Base-by-base conservation (phyloP, 129 eudicot genomes). In the Flaveria brownii region DNA sequence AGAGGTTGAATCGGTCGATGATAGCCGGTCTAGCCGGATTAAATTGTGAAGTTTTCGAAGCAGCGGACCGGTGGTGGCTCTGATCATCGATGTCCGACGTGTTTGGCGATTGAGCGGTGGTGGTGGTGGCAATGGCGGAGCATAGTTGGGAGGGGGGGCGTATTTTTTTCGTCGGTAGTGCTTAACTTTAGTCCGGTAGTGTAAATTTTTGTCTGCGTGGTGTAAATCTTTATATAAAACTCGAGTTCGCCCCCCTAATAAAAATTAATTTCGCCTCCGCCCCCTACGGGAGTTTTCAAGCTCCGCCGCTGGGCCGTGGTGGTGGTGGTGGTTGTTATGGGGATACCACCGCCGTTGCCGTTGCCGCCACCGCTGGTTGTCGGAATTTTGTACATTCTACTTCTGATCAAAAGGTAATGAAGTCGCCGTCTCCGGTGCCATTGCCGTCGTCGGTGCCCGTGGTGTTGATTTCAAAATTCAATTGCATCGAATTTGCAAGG, bases 1-100 rank as follows among this genome's bases (percentile, higher is more conserved):
- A 92, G 70, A 85, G 87, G 68, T 89, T 85, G 84, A 92, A 89
- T 61, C 87, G 91, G 61, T 92, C 93, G 57, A 85, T 16, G 59
- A 92, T 82, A 68, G 85, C 75, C 25, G 86, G 74, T 41, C 82
- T 73, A 39, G 89, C 87, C 0, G 89, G 91, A 62, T 89, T 86
- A 45, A 79, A 80, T 22, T 87, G 91, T 42, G 56, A 74, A 56
- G 87, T 56, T 68, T 79, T 52, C 12, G 80, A 42, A 54, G 84
- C 70, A 42, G 70, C 14, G 9, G 60, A 54, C 63, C 70, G 59
- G 33, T 23, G 86, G 72, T 61, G 83, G 75, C 63, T 64, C 69
- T 55, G 76, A 73, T 80, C 85, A 55, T 36, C 80, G 55, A 10
- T 81, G 51, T 18, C 69, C 51, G 82, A 23, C 15, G 68, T 64